A percentile compares a stretch with the other conserved stretches of the same genome.
Evolutionary conservation across 495 filamentous ascomycete genomes (phyloP).

Genomic region (Diplogelasinospora grovesii): DNA sequence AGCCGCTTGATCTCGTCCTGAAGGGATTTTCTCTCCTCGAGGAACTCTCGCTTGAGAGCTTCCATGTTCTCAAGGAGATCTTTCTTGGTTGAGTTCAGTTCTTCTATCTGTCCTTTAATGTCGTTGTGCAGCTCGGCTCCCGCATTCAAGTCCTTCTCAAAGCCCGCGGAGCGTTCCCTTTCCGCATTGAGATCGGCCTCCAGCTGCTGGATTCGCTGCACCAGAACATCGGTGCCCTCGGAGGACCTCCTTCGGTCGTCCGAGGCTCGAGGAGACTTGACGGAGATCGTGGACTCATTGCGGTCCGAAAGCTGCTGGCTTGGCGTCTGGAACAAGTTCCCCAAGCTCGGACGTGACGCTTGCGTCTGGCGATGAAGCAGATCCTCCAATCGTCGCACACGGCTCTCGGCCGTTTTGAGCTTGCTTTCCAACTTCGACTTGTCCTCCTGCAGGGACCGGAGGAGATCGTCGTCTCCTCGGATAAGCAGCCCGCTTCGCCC

Average conservation of each 20-base stretch:
- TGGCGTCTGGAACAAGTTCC: constrained; percentile 52
- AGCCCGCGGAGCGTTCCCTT: constrained; percentile 40
- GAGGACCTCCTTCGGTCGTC: constrained; percentile 34
- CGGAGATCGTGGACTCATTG: constrained; percentile 36
- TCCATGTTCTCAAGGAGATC: constrained; percentile 94
- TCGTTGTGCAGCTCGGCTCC: constrained; percentile 55
- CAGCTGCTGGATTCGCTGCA: constrained; percentile 60
- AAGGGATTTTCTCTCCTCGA: constrained; percentile 71
- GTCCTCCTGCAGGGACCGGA: constrained; percentile 62
- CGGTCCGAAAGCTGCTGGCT: constrained; percentile 32
- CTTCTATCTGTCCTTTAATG: constrained; percentile 65
- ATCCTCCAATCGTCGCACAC: constrained; percentile 87
- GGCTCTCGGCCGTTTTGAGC: constrained; percentile 81
- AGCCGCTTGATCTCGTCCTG: constrained; percentile 70
- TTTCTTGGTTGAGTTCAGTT: constrained; percentile 83
- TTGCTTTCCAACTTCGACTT: constrained; percentile 75
- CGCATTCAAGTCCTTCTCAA: constrained; percentile 56
- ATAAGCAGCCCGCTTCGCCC: constrained; percentile 75
- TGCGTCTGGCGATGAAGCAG: constrained; percentile 82
- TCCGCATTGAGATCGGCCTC: constrained; percentile 68
- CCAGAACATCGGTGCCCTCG: constrained; percentile 31
- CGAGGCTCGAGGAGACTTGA: constrained; percentile 26
- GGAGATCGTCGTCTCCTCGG: constrained; percentile 72
- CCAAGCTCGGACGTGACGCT: constrained; percentile 59
- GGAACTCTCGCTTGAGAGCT: constrained; percentile 80